Evolutionary conservation across 768 basidiomycete genomes (phyloP), one percentile per base, ranked within the genome.

Genomic region (Leccinum subgranulosum): DNA sequence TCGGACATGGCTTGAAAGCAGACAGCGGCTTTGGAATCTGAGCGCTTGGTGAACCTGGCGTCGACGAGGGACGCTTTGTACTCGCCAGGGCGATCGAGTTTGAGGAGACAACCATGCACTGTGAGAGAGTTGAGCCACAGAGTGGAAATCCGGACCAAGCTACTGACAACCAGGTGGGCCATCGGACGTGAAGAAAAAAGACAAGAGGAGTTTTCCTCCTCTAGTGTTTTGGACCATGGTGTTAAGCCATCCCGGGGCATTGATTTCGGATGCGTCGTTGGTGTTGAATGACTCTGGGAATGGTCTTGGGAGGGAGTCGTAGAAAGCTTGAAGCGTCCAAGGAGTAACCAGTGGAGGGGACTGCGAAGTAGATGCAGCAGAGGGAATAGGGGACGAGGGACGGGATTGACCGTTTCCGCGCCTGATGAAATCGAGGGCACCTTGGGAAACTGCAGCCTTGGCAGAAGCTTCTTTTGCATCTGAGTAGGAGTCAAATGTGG

Each of bases 1-100:
- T 83, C 78, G 3, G 85, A 83, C 67, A 90, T 81, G 0, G 87
- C 88, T 15, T 83, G 74, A 23, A 90, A 69, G 58, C 81, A 83
- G 3, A 83, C 88, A 0, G 88, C 89, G 0, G 79, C 76, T 68
- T 86, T 88, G n/a, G 87, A 88, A 53, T 90, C 87, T 0, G 73
- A 70, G 3, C 82, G 82, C 63, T 82, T 86, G 2, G 75, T 62
- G 60, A 89, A 89, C 15, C 76, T 74, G 0, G 84, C 74, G n/a
- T 88, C 87, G 28, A 86, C 84, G 6, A 90, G 67, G 61, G 78
- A 90, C 0, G 85, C 82, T 45, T 73, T 77, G 36, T 77, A 79
- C 55, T 82, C 79, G 5, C 72, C 74, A 3, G 81, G 80, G 27
- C 81, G 79, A 43, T 79, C 77, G 6, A 90, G 61, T 27, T 84